Evolutionary conservation across 2,329 filamentous ascomycete species (phyloP), one percentile per base, ranked within the genome.

Genomic region (Stenocarpella maydis): DNA sequence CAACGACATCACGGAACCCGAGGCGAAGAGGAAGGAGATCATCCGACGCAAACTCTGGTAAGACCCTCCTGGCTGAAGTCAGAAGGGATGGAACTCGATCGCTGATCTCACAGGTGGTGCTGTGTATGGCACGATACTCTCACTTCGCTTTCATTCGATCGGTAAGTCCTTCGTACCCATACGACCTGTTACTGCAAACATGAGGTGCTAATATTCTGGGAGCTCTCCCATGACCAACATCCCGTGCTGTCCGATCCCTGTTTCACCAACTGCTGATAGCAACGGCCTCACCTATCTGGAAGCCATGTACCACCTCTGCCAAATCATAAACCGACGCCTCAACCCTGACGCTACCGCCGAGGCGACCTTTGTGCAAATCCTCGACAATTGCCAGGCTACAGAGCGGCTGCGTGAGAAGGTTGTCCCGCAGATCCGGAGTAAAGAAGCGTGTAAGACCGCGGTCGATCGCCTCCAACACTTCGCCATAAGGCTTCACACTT

Each of bases 41-140:
- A 82, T 88, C 65, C 80, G 88, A 37, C 80, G 86, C 45, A 86
- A 85, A 64, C 77, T 90, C 52, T 88, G 88, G 88, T 85, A 80
- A 31, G 74, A 31, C 21, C 24, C 19, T 8, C 15, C 12, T 12
- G 39, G 52, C 17, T 15, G 41, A 3, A 15, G 8, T 37, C 6
- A 12, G 9, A 14, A 5, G 14, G 17, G 12, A 28, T n/a, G 5
- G 8, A 21, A 17, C 31, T 24, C 28, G 4, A 78, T 72, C 72
- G 75, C 66, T 66, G 68, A 60, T 39, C 52, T 73, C 8, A 24
- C 70, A 81, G 81, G 78, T 87, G 89, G 89, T 90, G 87, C 5
- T 89, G 87, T 73, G 84, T 89, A 12, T 91, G 89, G 89, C 89
- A 91, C 72, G 89, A 91, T 68, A 90, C 87, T 7, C 79, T 91